Evolutionary conservation across 768 basidiomycete genomes (phyloP), one percentile per base, ranked within the genome.

Genomic region (Serendipita indica): DNA sequence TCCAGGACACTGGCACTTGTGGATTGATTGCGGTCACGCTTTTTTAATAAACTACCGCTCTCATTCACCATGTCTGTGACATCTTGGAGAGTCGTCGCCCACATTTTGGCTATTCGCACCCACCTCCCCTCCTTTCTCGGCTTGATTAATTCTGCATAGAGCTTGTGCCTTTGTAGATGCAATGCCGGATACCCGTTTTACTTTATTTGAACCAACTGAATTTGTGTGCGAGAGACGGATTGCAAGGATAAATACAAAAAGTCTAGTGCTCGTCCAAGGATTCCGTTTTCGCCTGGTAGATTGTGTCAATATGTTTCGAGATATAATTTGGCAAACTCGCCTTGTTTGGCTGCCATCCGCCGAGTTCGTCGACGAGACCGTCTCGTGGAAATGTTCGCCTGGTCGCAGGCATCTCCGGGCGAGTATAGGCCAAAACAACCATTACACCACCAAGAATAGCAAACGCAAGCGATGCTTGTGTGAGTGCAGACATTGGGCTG

Each of bases 261-360:
- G 32, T 33, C 32, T 18, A 54, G 3, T 27, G 49, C 25, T 54
- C 49, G 22, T 54, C 49, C 32, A 54, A 18, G 22, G 49, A 54
- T 30, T 54, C 49, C 32, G 49, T 20, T 1, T 54, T 54, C 10
- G 49, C 49, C 49, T 54, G 27, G n/a, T 18, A 7, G 3, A n/a
- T n/a, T n/a, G n/a, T n/a, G 5, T 7, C 18, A 43, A 7, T 1
- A 7, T 7, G 41, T 43, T 43, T 18, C 7, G 5, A 43, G 27
- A 43, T 6, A n/a, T 2, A 43, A 2, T 6, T 1, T n/a, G 18
- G 41, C 1, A 7, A 25, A 43, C 41, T n/a, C 7, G 86, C 89
- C 78, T 86, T 85, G 69, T 86, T 88, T 64, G 79, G 82, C 62
- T 86, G 80, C 59, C 84, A 63, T 12, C 89, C 86, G 18, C 89